A percentile compares a stretch with the other conserved stretches of the same genome.
phyloP scores from a whole-genome alignment of 768 basidiomycete genomes.

The Tricholoma terreum region DNA sequence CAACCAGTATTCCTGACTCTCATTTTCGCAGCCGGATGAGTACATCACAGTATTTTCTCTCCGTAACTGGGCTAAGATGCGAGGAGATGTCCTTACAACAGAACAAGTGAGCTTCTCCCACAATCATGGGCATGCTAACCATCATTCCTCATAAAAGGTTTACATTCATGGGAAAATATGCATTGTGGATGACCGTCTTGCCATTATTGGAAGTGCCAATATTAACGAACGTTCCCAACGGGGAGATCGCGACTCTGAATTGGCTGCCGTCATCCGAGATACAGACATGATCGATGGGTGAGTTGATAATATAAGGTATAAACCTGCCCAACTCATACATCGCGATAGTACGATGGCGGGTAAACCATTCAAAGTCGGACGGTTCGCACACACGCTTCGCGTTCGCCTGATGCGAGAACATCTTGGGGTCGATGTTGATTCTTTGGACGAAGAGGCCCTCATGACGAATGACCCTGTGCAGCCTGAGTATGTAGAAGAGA shows the following conservation, averaged over 20 bases:
- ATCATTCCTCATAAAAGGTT: slow-evolving; percentile 43
- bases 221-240: slow-evolving; percentile 96
- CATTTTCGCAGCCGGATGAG: slow-evolving; percentile 69
- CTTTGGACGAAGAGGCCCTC: slow-evolving; percentile 72
- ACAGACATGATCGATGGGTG: slow-evolving; percentile 96
- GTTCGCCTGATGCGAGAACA: slow-evolving; percentile 96
- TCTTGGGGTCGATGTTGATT: slow-evolving; percentile 91
- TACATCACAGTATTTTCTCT: slow-evolving; percentile 90
- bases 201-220: slow-evolving; percentile 94
- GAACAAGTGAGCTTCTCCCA: slow-evolving; percentile 61
- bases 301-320: slow-evolving; percentile 17
- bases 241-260: slow-evolving; percentile 95
- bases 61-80: slow-evolving; percentile 91
- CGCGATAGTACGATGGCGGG: slow-evolving; percentile 83
- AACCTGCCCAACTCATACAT: neutral
- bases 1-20: slow-evolving; percentile 6
- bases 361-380: slow-evolving; percentile 90
- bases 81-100: slow-evolving; percentile 78
- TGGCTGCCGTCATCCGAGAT: slow-evolving; percentile 90
- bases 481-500: slow-evolving; percentile 48
- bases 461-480: slow-evolving; percentile 51
- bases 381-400: slow-evolving; percentile 93
- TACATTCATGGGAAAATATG: slow-evolving; percentile 90
- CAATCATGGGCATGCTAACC: slow-evolving; percentile 7
- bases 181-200: slow-evolving; percentile 92